Evolutionary conservation across 2,329 filamentous ascomycete species (phyloP), one percentile per base, ranked within the genome.

Genomic region (Alternaria ethzedia): DNA sequence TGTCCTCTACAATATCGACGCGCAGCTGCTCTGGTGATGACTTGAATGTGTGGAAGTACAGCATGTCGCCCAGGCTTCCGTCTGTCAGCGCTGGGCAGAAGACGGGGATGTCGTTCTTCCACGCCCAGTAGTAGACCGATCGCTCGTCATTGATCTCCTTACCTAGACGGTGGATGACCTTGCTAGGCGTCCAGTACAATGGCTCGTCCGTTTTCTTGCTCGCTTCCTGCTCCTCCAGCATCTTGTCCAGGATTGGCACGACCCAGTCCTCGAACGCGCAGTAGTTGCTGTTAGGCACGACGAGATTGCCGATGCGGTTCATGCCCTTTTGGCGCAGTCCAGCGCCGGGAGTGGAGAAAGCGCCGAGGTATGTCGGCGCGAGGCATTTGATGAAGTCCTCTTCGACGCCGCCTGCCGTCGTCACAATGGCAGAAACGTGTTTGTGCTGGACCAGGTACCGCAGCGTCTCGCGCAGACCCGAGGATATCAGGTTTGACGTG

Each of bases 371-470:
- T 0, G 96, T 99, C 56, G 93, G 90, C 11, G 91, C 96, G 3
- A 99, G 89, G 74, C 96, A 99, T 83, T 99, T 99, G 86, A 99
- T 99, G 61, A 99, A 90, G 81, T 99, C 96, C 79, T 99, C 96
- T 81, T 99, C 96, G 56, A 99, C 88, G 54, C 96, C 96, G 47
- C 96, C 96, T 0, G 96, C 96, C 0, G 96, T 97, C 23, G 96
- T 97, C 64, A 99, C 96, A 74, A 99, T 93, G 70, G 91, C 92
- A 1, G 93, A 96, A 67, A 99, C 90, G 78, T 98, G 94, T 67
- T 90, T 90, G 83, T 99, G 94, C 82, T 98, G 88, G 47, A 96
- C 94, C 1, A 99, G 88, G 83, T 94, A 99, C 60, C 96, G 92
- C 69, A 99, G 85, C 36, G 94, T 94, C 70, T 97, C 94, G 57